These are phyloP conservation scores for Solanum hybrid DNA, from an alignment of 305 asterid genomes.

Conservation along the genomic window DNA sequence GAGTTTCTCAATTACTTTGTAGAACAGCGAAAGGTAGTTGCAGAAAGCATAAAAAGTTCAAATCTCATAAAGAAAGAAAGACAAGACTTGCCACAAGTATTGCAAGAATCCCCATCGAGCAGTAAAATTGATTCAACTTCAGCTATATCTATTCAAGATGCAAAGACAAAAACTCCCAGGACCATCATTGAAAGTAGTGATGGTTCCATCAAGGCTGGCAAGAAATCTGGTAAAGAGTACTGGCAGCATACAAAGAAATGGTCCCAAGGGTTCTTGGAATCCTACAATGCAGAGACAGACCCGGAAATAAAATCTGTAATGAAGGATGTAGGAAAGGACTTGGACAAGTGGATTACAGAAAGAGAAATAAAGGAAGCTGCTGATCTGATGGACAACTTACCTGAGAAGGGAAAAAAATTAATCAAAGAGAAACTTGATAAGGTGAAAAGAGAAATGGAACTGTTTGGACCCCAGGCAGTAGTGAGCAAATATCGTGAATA, in stretches of 20 bases:
- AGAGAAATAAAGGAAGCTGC: conserved; percentile 87
- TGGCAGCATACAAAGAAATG: conserved; percentile 98
- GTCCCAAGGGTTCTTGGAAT: conserved; percentile 78
- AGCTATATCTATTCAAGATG: conserved; percentile 12
- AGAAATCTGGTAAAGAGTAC: conserved; percentile 70
- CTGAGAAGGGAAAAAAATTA: conserved; percentile 53
- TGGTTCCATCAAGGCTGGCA: conserved; percentile 71
- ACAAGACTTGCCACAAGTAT: conserved; percentile 14
- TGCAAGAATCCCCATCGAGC: conserved; percentile 33
- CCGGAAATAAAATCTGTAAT: conserved; percentile 73
- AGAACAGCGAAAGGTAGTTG: conserved; percentile 37
- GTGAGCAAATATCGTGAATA: conserved; percentile 92
- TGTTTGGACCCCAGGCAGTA: conserved; percentile 90
- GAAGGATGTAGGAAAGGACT: conserved; percentile 82
- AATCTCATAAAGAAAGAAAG: conserved; percentile 22
- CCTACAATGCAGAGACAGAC: conserved; percentile 72
- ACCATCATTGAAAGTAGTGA: conserved; percentile 79
- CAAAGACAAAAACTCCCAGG: conserved; percentile 34
- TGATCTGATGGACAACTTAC: conserved; percentile 61
- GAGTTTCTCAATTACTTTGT: conserved; percentile 45
- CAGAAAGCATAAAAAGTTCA: conserved; percentile 33
- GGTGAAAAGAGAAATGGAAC: conserved; percentile 86
- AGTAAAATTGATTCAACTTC: conserved; percentile 20
- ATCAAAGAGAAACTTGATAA: conserved; percentile 60
- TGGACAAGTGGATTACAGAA: conserved; percentile 95